Evolutionary conservation across 306 rosid species (phyloP).

Genomic region (Prunus mongolica): DNA sequence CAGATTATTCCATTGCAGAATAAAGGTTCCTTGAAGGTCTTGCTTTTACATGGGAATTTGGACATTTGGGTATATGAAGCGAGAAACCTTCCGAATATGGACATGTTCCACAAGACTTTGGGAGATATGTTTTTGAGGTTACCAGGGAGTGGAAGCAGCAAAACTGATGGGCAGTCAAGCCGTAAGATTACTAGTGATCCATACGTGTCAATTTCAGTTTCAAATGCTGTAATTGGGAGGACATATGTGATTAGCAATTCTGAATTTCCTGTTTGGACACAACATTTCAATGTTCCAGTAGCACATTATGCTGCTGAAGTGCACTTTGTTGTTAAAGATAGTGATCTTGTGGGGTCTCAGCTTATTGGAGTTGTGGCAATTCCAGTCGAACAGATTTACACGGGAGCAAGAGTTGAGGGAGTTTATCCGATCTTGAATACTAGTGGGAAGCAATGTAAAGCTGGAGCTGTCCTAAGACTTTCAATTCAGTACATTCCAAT

Average conservation of each 20-base stretch:
- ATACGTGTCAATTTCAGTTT: slow-evolving; percentile 69
- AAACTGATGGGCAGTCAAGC: slow-evolving; percentile 54
- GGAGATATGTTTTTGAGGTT: slow-evolving; percentile 63
- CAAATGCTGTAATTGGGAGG: slow-evolving; percentile 81
- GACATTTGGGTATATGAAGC: slow-evolving; percentile 81
- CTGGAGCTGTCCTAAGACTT: slow-evolving; percentile 61
- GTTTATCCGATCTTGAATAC: slow-evolving; percentile 60
- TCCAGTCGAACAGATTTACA: slow-evolving; percentile 71
- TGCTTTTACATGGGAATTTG: slow-evolving; percentile 85
- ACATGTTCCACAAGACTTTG: slow-evolving; percentile 89
- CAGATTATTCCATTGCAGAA: slow-evolving; percentile 62
- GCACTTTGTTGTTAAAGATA: slow-evolving; percentile 84
- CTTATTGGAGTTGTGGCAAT: slow-evolving; percentile 73
- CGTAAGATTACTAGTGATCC: slow-evolving; percentile 89
- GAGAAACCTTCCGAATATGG: slow-evolving; percentile 85
- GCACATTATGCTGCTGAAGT: slow-evolving; percentile 86
- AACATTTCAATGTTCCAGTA: slow-evolving; percentile 78
- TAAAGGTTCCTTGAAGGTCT: slow-evolving; percentile 64
- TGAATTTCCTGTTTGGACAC: slow-evolving; percentile 90
- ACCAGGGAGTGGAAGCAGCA: slow-evolving; percentile 52
- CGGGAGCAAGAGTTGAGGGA: slow-evolving; percentile 66
- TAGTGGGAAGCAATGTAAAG: slow-evolving; percentile 86
- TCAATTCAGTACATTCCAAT: slow-evolving; percentile 85
- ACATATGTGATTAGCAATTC: slow-evolving; percentile 88
- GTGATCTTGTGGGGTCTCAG: slow-evolving; percentile 93